A percentile compares a stretch with the other conserved stretches of the same genome.
Evolutionary conservation across 371 early-diverging fungal genomes (phyloP).

Genomic region (Umbelopsis sp.): DNA sequence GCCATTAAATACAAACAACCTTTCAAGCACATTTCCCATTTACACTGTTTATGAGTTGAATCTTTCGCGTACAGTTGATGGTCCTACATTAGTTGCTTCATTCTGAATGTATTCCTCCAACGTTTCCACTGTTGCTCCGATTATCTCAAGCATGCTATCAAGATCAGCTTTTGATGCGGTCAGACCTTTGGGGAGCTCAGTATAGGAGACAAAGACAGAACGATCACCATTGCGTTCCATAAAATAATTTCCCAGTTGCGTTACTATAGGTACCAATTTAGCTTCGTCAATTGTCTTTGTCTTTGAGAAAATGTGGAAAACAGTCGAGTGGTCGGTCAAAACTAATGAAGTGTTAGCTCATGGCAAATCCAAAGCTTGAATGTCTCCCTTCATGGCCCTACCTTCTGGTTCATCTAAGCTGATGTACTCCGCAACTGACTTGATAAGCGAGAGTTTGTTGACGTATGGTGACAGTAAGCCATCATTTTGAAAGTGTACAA

Average conservation of each 20-base stretch:
- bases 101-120: not conserved
- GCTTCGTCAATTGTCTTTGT: not conserved
- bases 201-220: slow-evolving; percentile 39
- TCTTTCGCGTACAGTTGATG: not conserved
- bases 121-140: not conserved
- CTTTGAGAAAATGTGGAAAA: slow-evolving; percentile 24
- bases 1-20: not conserved
- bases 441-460: slow-evolving; percentile 41
- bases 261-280: slow-evolving; percentile 22
- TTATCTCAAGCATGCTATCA: not conserved
- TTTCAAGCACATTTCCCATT: not conserved
- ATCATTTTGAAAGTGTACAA: slow-evolving; percentile 31
- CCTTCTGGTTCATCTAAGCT: slow-evolving; percentile 37
- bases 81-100: not conserved
- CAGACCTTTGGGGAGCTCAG: slow-evolving; percentile 25
- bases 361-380: not conserved
- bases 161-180: slow-evolving; percentile 14
- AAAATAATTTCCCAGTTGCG: slow-evolving; percentile 32
- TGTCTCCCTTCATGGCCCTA: not conserved
- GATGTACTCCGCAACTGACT: slow-evolving; percentile 41
- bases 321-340: slow-evolving; percentile 22
- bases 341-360: slow-evolving; percentile 1
- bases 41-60: not conserved
- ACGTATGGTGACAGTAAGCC: slow-evolving; percentile 29
- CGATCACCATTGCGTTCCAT: slow-evolving; percentile 28